A percentile compares a stretch with the other conserved stretches of the same genome.
These are phyloP conservation scores for Boeremia lycopersici DNA, from an alignment of 2,329 filamentous ascomycete genomes.

Conservation along the genomic window DNA sequence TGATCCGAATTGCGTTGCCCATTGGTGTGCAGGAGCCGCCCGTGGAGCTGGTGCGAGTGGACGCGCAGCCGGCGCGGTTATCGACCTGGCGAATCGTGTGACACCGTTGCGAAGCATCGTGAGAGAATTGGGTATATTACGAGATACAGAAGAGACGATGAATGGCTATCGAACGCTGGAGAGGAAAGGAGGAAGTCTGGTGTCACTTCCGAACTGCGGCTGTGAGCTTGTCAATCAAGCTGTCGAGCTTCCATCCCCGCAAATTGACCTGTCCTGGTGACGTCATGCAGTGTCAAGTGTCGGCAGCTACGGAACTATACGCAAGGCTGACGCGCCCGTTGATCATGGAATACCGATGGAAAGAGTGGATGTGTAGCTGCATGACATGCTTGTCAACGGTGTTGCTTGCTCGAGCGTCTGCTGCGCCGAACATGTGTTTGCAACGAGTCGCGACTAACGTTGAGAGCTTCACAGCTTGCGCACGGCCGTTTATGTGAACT, in stretches of 20 bases:
- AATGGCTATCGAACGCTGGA: not conserved
- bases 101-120: constrained; percentile 54
- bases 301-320: constrained; percentile 9
- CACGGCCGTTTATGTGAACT: not conserved
- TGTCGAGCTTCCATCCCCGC: constrained; percentile 15
- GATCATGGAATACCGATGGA: not conserved
- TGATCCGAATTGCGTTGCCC: constrained; percentile 53
- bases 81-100: constrained; percentile 49
- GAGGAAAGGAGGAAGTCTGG: constrained; percentile 6
- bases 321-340: not conserved
- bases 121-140: constrained; percentile 5
- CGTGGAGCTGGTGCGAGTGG: constrained; percentile 33
- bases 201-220: constrained; percentile 1
- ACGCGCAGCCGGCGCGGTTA: constrained; percentile 38
- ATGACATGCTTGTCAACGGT: not conserved
- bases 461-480: constrained; percentile 3
- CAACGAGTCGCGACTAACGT: not conserved
- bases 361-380: not conserved
- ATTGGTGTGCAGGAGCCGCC: constrained; percentile 37
- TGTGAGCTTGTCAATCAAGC: constrained; percentile 14
- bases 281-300: constrained; percentile 15
- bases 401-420: not conserved
- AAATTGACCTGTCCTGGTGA: constrained; percentile 1
- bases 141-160: not conserved
- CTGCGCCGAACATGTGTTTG: not conserved